Evolutionary conservation across 1,284 basidiomycete genomes (phyloP).

Genomic region (Ceratobasidium sp.): DNA sequence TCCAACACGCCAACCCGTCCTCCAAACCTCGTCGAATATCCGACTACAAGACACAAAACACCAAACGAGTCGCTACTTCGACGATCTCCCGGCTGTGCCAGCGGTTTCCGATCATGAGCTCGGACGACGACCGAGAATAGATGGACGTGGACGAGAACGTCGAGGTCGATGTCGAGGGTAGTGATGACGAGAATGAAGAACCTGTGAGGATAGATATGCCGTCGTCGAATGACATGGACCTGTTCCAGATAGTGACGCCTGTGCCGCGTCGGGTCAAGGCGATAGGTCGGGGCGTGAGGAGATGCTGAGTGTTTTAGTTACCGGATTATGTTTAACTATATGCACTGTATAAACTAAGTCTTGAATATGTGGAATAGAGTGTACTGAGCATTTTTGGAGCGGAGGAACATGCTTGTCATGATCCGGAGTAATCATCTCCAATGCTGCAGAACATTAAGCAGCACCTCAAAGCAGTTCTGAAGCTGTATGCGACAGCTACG

Average conservation of each 20-base stretch:
- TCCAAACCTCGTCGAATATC: not conserved
- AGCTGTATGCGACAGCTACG: no score
- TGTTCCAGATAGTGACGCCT: conserved; percentile 40
- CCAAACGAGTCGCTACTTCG: conserved; percentile 1
- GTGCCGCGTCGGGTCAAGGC: conserved; percentile 16
- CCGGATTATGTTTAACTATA: no score
- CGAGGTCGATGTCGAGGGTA: conserved; percentile 1
- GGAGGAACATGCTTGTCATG: no score
- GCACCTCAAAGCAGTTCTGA: no score
- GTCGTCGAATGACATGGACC: conserved; percentile 43
- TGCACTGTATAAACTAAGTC: no score
- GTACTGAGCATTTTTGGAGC: no score
- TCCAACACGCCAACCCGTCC: not conserved
- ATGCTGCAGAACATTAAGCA: no score
- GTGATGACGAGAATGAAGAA: not conserved
- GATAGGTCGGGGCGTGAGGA: not conserved
- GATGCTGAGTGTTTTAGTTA: not conserved
- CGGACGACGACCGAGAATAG: conserved; percentile 37
- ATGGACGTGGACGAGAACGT: conserved; percentile 10
- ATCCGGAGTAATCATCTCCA: no score
- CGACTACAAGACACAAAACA: not conserved
- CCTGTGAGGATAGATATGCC: conserved; percentile 21
- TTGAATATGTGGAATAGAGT: no score
- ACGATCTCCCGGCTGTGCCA: conserved; percentile 4
- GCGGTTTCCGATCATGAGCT: conserved; percentile 29